A percentile compares a stretch with the other conserved stretches of the same genome.
Conservation (phyloP, 169 alveolate species). For the Plasmodium knowlesi region DNA sequence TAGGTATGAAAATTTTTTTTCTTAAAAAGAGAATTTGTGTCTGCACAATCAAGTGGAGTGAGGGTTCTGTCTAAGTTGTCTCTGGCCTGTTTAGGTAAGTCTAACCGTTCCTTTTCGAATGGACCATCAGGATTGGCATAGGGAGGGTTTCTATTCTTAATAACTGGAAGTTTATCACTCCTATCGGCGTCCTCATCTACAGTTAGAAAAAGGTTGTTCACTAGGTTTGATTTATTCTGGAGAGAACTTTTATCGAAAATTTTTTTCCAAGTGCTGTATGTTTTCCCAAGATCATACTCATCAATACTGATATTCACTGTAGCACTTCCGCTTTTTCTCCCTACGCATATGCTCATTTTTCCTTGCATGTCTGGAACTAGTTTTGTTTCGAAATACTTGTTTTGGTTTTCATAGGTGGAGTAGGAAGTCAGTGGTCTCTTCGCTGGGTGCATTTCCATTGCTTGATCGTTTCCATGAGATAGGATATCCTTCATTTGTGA, state of each 20-base stretch:
- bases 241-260: conserved; percentile 27
- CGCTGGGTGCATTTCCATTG: conserved; percentile 9
- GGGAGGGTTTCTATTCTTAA: conserved; percentile 78
- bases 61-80: conserved; percentile 72
- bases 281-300: conserved; percentile 68
- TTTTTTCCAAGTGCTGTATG: conserved; percentile 73
- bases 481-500: conserved; percentile 66
- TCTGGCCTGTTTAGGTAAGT: conserved; percentile 69
- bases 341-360: conserved; percentile 74
- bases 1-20: conserved; percentile 44
- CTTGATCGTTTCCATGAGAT: conserved; percentile 15
- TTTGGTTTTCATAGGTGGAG: conserved; percentile 66
- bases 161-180: conserved; percentile 71
- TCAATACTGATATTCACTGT: conserved; percentile 59
- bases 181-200: conserved; percentile 76
- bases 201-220: conserved; percentile 77
- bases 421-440: conserved; percentile 49
- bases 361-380: conserved; percentile 69
- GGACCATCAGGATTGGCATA: conserved; percentile 79
- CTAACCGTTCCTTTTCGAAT: conserved; percentile 71
- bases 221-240: conserved; percentile 60
- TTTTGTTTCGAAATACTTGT: conserved; percentile 63
- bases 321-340: conserved; percentile 75
- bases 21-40: conserved; percentile 40
- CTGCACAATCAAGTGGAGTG: conserved; percentile 24